Conservation (phyloP, 1,139 yeast genomes). For the Hyphopichia wangnamkhiaoensis region DNA sequence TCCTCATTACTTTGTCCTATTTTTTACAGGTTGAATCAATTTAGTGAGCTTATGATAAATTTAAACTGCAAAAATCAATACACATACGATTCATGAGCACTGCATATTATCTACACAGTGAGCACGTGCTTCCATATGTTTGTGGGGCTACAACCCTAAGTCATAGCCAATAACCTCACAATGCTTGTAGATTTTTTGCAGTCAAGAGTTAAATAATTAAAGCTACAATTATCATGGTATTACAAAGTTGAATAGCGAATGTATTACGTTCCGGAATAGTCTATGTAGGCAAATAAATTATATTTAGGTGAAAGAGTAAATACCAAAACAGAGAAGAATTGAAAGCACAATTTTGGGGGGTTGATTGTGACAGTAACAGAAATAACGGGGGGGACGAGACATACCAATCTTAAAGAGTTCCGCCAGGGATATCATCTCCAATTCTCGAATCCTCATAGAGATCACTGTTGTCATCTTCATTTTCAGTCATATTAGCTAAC, state of each 20-base stretch:
- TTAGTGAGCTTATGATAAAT: not conserved
- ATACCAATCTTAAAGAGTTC: conserved; percentile 33
- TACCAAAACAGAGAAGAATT: conserved; percentile 1
- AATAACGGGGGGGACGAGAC: not conserved
- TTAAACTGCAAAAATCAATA: not conserved
- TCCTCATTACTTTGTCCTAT: not conserved
- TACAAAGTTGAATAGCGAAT: no score
- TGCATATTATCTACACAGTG: no score
- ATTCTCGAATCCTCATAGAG: conserved; percentile 45
- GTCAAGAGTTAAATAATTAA: no score
- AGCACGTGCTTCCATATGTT: no score
- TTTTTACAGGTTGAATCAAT: not conserved
- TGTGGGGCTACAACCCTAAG: no score
- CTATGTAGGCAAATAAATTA: no score
- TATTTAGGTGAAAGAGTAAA: not conserved
- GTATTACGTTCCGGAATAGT: no score
- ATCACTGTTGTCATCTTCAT: conserved; percentile 27
- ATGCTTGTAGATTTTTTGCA: no score
- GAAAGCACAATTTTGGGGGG: not conserved
- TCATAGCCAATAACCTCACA: no score
- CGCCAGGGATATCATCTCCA: conserved; percentile 57
- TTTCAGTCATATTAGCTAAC: conserved; percentile 45
- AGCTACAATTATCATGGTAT: no score
- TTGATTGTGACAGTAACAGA: not conserved
- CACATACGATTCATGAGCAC: not conserved